Base-by-base conservation (phyloP, 805 yeast genomes). In the Yamadazyma sp. region DNA sequence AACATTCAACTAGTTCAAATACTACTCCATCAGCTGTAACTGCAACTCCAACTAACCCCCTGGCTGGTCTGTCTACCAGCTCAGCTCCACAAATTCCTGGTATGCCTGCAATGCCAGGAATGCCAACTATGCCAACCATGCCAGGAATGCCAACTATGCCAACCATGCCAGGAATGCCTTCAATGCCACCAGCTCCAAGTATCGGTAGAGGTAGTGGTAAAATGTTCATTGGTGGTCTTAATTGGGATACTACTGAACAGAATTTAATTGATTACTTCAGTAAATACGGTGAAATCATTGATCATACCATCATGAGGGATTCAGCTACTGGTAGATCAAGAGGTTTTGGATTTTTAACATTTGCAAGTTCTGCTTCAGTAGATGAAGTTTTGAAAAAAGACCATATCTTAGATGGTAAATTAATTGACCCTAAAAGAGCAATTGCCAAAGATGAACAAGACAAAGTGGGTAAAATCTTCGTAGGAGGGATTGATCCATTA, bases 371-470 rank as follows among this genome's bases (percentile, higher is more conserved):
- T n/a, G 62, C 69, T 19, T 78, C 93, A 27, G 98, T 91, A 23
- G 91, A 86, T 53, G 84, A 77, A 46, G 98, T 91, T 36, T 74
- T 91, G 48, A 79, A 78, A 46, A 79, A 84, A 42, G 93, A 85
- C 53, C 98, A 91, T 58, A 77, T 86, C 36, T 68, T 91, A 33
- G 98, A 91, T 55, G 98, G 98, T 45, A 91, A 91, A 61, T 83
- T 91, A 41, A 93, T 91, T 56, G 98, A 91, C 58, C 98, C 98
- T 25, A 91, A 91, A 60, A 77, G 98, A 52, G 97, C 98, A 17
- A 91, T 91, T 52, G 97, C 98, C 23, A 83, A 86, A 58, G 97
- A 91, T 56, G 97, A 91, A 60, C 98, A 91, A 62, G 96, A 89
- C 56, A 86, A 85, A 57, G 87, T 96, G 12, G 96, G 97, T 49